Conservation (phyloP, 164 flowering plant genomes). For the Litsea cubeba region DNA sequence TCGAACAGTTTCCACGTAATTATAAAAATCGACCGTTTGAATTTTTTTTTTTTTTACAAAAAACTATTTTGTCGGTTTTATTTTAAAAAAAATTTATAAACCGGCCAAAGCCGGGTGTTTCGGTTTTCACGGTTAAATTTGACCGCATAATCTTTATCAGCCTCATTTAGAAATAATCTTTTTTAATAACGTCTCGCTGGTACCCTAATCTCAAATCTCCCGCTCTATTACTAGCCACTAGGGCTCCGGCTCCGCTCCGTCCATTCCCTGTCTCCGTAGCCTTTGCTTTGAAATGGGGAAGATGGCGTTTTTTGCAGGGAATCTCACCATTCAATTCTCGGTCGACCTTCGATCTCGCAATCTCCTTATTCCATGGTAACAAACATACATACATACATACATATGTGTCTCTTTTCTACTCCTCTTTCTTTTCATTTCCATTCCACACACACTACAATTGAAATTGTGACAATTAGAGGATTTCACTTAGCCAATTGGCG, state of each 20-base stretch:
- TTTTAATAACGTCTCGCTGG: not conserved
- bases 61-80: too few relatives aligned
- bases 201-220: constrained; percentile 4
- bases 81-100: too few relatives aligned
- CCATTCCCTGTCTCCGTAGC: not conserved
- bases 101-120: too few relatives aligned
- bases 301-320: constrained; percentile 29
- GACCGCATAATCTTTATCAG: too few relatives aligned
- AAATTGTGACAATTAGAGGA: too few relatives aligned
- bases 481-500: too few relatives aligned
- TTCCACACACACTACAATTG: too few relatives aligned
- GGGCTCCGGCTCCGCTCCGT: not conserved
- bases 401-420: not conserved
- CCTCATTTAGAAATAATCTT: too few relatives aligned
- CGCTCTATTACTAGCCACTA: constrained; percentile 1
- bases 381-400: not conserved
- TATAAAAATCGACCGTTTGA: too few relatives aligned
- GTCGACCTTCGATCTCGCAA: constrained; percentile 11
- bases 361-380: constrained; percentile 2
- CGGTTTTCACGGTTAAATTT: too few relatives aligned
- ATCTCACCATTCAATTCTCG: constrained; percentile 17
- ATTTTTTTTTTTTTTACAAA: too few relatives aligned
- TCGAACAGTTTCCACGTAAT: too few relatives aligned
- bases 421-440: not conserved
- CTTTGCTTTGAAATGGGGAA: not conserved